Evolutionary conservation across 164 flowering plant species (phyloP).

Genomic region (Stephania yunnanensis): DNA sequence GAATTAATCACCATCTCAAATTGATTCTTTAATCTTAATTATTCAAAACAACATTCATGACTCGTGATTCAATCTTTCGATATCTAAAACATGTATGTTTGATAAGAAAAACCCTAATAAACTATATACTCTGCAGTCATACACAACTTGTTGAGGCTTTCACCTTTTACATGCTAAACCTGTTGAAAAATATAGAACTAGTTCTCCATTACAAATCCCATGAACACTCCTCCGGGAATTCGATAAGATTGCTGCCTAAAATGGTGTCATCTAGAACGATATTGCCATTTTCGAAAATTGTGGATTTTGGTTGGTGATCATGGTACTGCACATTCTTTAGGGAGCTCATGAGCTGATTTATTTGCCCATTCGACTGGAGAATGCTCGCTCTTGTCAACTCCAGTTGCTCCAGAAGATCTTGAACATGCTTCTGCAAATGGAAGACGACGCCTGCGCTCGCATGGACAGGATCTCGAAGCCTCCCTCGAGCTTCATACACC

Average conservation of each 20-base stretch:
- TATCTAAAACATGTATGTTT: too few relatives aligned
- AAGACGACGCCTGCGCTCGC: constrained; percentile 33
- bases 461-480: constrained; percentile 35
- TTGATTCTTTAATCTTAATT: too few relatives aligned
- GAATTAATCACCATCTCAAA: too few relatives aligned
- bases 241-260: constrained; percentile 12
- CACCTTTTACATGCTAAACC: background rate
- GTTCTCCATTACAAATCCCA: constrained; percentile 13
- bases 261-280: constrained; percentile 2
- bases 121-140: background rate
- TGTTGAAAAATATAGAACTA: background rate
- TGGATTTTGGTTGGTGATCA: constrained; percentile 2
- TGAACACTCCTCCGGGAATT: background rate
- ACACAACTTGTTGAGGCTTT: background rate
- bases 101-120: background rate
- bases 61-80: too few relatives aligned
- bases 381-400: constrained; percentile 16
- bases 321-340: constrained; percentile 13
- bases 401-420: constrained; percentile 19
- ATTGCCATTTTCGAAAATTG: background rate
- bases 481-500: constrained; percentile 35
- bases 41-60: too few relatives aligned
- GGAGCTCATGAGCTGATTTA: constrained; percentile 23
- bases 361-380: constrained; percentile 16
- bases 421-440: constrained; percentile 26